Percentiles rank a stretch among this genome's conserved stretches.
phyloP scores from a whole-genome alignment of 257 asterid genomes.

The Fraxinus americana region DNA sequence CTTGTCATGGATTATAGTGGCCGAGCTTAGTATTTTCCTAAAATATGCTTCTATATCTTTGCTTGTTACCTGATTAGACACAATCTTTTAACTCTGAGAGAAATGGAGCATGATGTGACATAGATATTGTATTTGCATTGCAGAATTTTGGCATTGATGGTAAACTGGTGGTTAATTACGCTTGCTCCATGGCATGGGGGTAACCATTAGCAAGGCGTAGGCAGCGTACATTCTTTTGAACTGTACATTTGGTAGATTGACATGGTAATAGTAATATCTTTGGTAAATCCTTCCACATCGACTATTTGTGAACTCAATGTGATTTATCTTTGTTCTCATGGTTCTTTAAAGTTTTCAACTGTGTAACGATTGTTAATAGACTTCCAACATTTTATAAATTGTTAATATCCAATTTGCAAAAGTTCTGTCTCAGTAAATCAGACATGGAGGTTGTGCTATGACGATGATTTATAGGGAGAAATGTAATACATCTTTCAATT shows the following conservation, averaged over 20 bases:
- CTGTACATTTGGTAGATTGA: background rate
- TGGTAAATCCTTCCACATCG: too few relatives aligned
- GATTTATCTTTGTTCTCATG: background rate
- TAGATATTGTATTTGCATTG: slow-evolving; percentile 22
- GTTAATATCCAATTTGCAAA: too few relatives aligned
- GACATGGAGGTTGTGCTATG: background rate
- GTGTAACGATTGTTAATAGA: too few relatives aligned
- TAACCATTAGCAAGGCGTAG: slow-evolving; percentile 24
- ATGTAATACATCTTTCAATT: too few relatives aligned
- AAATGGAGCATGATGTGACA: slow-evolving; percentile 12
- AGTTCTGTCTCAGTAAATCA: background rate
- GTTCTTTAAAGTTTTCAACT: background rate
- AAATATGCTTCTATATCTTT: slow-evolving; percentile 10
- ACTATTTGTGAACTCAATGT: background rate
- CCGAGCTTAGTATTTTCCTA: background rate
- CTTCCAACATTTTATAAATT: too few relatives aligned
- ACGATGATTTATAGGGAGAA: too few relatives aligned
- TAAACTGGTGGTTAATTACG: slow-evolving; percentile 87
- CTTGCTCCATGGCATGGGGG: slow-evolving; percentile 99
- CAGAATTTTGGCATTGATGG: slow-evolving; percentile 97
- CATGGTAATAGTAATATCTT: background rate
- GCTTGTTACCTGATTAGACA: background rate
- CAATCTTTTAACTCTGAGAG: background rate
- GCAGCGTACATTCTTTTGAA: background rate
- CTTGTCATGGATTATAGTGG: background rate